A percentile compares a stretch with the other conserved stretches of the same genome.
These are phyloP conservation scores for Leishmania arabica DNA, from an alignment of 208 protist genomes.

Conservation along the genomic window DNA sequence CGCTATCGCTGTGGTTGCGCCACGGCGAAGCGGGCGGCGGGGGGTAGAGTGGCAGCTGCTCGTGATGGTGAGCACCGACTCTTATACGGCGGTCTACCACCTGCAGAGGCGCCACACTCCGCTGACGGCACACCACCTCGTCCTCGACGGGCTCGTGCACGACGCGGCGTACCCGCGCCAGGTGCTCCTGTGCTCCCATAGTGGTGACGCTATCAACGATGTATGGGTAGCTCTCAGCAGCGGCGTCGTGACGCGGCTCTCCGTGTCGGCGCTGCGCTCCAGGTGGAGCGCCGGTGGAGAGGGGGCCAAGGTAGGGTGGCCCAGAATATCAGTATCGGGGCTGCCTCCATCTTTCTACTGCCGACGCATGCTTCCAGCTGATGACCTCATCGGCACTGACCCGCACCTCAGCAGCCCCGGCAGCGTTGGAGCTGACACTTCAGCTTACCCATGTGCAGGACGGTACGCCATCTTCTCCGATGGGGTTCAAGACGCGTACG, in stretches of 20 bases:
- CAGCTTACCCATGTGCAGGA: constrained; percentile 31
- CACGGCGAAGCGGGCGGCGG: constrained; percentile 3
- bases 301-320: constrained; percentile 12
- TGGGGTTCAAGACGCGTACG: constrained; percentile 51
- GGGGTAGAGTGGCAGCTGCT: constrained; percentile 22
- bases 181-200: constrained; percentile 33
- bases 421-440: background rate
- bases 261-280: constrained; percentile 14
- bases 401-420: background rate
- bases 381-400: constrained; percentile 19
- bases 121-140: constrained; percentile 12
- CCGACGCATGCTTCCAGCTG: constrained; percentile 22
- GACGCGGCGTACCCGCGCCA: constrained; percentile 18
- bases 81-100: constrained; percentile 26
- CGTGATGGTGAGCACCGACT: constrained; percentile 16
- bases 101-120: constrained; percentile 17
- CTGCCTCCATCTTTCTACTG: constrained; percentile 26
- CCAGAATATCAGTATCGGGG: constrained; percentile 9
- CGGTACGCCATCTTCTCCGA: constrained; percentile 65
- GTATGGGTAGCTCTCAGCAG: constrained; percentile 25
- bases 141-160: constrained; percentile 28
- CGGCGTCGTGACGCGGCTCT: constrained; percentile 24
- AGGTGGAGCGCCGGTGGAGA: background rate
- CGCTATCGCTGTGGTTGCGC: constrained; percentile 13
- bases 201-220: constrained; percentile 23